Evolutionary conservation across 768 basidiomycete species (phyloP).

Genomic region (Serendipita sp.): DNA sequence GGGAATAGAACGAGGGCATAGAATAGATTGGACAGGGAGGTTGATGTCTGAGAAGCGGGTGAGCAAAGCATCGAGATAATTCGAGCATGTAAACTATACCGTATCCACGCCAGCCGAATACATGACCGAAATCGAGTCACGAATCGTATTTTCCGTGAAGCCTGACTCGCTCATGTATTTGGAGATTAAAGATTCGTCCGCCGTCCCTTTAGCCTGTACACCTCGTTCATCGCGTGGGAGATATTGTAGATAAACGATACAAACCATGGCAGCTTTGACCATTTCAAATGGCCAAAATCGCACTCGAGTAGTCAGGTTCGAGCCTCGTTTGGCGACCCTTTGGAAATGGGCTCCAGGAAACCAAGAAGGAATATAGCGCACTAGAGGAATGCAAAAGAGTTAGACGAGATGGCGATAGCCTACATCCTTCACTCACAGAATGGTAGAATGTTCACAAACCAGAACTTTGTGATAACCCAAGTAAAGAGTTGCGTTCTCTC

Average conservation of each 20-base stretch:
- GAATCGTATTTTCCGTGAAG: neutral
- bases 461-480: neutral
- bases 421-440: neutral
- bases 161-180: neutral
- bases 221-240: no score
- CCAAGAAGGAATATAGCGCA: constrained; percentile 44
- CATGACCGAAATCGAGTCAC: neutral
- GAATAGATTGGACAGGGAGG: neutral
- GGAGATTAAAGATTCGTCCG: neutral
- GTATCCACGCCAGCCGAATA: neutral
- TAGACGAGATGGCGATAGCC: neutral
- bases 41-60: neutral
- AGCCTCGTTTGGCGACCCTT: constrained; percentile 16
- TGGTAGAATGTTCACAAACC: neutral
- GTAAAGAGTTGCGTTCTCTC: neutral
- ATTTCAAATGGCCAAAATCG: neutral
- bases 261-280: neutral
- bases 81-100: neutral
- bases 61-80: neutral
- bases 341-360: constrained; percentile 54
- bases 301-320: neutral
- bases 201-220: neutral
- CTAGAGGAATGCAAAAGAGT: neutral
- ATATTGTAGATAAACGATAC: neutral
- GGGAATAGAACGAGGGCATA: neutral